Evolutionary conservation across 306 rosid genomes (phyloP).

Genomic region (Parietaria judaica): DNA sequence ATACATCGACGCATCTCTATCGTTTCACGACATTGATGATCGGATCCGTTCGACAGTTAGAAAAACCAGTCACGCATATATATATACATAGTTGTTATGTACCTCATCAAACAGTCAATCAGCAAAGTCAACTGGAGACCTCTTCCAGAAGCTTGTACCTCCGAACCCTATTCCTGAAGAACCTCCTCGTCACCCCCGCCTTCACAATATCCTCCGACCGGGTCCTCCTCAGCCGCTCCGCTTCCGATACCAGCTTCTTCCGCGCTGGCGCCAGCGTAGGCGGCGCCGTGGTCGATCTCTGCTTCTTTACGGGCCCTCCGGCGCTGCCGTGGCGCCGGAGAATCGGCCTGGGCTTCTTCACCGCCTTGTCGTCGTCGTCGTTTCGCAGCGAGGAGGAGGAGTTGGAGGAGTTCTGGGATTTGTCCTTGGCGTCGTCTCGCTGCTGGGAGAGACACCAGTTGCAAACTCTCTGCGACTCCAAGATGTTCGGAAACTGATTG

Average conservation of each 20-base stretch:
- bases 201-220: conserved; percentile 48
- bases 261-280: conserved; percentile 30
- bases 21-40: too few relatives aligned
- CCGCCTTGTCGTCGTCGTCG: conserved; percentile 18
- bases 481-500: conserved; percentile 59
- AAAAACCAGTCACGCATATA: too few relatives aligned
- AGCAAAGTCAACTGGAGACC: conserved; percentile 56
- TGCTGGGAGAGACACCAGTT: conserved; percentile 78
- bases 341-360: conserved; percentile 12
- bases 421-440: conserved; percentile 45
- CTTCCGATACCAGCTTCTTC: conserved; percentile 48
- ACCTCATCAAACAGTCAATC: too few relatives aligned
- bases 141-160: conserved; percentile 96
- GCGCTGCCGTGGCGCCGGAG: conserved; percentile 22
- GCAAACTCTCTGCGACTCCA: conserved; percentile 47
- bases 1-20: too few relatives aligned
- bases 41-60: too few relatives aligned
- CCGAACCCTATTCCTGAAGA: conserved; percentile 77
- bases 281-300: conserved; percentile 31
- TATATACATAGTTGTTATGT: too few relatives aligned
- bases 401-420: conserved; percentile 62
- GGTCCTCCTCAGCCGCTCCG: conserved; percentile 46
- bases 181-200: conserved; percentile 39
- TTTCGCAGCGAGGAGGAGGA: conserved; percentile 50
- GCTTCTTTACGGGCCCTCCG: conserved; percentile 54